These are phyloP conservation scores for Hygrophoropsis aurantiaca DNA, from an alignment of 768 basidiomycete species.

Conservation along the genomic window DNA sequence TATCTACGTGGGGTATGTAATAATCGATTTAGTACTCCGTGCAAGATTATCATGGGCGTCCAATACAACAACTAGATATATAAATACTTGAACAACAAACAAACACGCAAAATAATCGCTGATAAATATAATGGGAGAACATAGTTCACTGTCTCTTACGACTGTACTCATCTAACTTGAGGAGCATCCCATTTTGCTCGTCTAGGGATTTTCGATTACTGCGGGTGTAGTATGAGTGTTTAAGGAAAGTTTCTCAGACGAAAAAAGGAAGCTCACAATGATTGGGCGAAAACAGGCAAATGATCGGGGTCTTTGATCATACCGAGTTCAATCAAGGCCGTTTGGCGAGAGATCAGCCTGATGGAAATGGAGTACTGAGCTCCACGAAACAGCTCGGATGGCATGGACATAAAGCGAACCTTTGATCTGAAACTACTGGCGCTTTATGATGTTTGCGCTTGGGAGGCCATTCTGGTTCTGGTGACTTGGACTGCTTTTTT, in stretches of 20 bases:
- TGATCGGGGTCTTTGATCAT: conserved; percentile 54
- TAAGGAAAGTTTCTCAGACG: background rate
- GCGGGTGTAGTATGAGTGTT: background rate
- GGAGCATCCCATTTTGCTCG: conserved; percentile 42
- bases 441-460: conserved; percentile 54
- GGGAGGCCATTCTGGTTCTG: conserved; percentile 63
- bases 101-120: too few species aligned
- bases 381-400: background rate
- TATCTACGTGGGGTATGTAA: too few species aligned
- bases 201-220: conserved; percentile 43
- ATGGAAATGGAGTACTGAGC: conserved; percentile 1
- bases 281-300: conserved; percentile 56
- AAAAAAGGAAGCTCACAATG: conserved; percentile 51
- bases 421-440: conserved; percentile 45
- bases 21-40: too few species aligned
- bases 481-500: conserved; percentile 22
- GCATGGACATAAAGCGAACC: conserved; percentile 37
- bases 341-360: conserved; percentile 55
- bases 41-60: too few species aligned
- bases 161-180: conserved; percentile 38
- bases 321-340: conserved; percentile 62
- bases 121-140: too few species aligned
- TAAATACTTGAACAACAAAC: too few species aligned
- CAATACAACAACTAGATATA: too few species aligned
- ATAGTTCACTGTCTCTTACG: background rate